Percentiles rank a stretch among this genome's conserved stretches.
Conservation (phyloP, 2,329 filamentous ascomycete genomes). For the Intubia oerlemansii region DNA sequence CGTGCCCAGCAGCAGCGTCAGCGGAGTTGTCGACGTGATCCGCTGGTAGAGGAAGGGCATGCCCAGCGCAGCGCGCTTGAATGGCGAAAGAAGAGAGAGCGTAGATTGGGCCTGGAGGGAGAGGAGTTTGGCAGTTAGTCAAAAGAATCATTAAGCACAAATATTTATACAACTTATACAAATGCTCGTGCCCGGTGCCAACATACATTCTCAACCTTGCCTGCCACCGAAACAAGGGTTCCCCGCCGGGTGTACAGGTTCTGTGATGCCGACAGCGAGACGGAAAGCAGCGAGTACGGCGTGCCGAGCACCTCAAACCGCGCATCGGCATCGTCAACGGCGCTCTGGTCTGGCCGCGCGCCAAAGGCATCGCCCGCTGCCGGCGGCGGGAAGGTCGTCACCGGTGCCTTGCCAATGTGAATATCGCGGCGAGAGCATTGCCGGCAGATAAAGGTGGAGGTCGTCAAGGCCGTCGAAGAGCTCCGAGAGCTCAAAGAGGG, state of each 20-base stretch:
- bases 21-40: constrained; percentile 67
- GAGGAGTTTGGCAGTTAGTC: too few species aligned
- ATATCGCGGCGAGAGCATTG: constrained; percentile 31
- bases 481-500: too few species aligned
- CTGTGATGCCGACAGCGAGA: constrained; percentile 81
- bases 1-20: constrained; percentile 74
- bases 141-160: too few species aligned
- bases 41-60: constrained; percentile 91
- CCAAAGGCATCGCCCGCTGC: constrained; percentile 34
- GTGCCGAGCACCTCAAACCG: constrained; percentile 84
- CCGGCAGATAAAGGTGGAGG: constrained; percentile 23
- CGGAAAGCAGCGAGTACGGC: constrained; percentile 83
- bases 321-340: constrained; percentile 23
- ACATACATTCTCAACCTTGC: constrained; percentile 71
- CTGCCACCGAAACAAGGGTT: constrained; percentile 73
- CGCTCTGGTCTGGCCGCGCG: too few species aligned
- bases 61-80: constrained; percentile 58
- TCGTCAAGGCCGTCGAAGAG: too few species aligned
- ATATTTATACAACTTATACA: too few species aligned
- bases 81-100: constrained; percentile 65
- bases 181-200: too few species aligned
- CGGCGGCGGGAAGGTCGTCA: constrained; percentile 26
- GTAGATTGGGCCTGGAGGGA: constrained; percentile 67
- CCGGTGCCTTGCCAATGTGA: constrained; percentile 40
- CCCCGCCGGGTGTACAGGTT: constrained; percentile 82